These are phyloP conservation scores for Triangularia verruculosa DNA, from an alignment of 2,329 filamentous ascomycete species.

Conservation along the genomic window DNA sequence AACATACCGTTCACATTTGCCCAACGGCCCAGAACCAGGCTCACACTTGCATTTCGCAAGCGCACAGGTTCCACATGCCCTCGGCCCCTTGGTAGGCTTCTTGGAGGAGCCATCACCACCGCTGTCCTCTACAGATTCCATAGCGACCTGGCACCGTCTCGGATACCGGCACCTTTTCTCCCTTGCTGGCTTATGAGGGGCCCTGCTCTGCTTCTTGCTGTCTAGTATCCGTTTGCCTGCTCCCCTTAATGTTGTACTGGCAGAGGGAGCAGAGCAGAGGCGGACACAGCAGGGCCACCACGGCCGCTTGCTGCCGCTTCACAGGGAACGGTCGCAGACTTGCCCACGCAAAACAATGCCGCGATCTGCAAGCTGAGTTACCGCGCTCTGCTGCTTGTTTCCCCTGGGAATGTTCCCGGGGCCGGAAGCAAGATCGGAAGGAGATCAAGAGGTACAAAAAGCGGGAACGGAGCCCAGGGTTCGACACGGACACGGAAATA, in stretches of 20 bases:
- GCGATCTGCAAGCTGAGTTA: not conserved
- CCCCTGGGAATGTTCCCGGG: not conserved
- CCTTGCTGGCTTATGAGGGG: not conserved
- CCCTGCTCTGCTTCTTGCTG: not conserved
- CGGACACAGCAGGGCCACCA: not conserved
- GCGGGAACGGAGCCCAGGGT: not conserved
- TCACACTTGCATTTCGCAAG: conserved; percentile 52
- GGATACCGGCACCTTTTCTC: not conserved
- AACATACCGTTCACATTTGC: conserved; percentile 47
- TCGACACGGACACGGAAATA: not conserved
- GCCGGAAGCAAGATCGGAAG: not conserved
- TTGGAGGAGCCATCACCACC: not conserved
- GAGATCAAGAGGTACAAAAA: not conserved
- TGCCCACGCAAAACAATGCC: not conserved
- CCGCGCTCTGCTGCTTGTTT: not conserved
- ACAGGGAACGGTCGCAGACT: not conserved
- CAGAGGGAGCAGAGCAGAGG: not conserved
- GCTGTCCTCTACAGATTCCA: not conserved
- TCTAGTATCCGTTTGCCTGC: not conserved
- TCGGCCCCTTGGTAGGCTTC: conserved; percentile 37
- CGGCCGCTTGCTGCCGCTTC: not conserved
- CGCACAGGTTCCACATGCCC: conserved; percentile 50
- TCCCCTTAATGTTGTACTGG: not conserved
- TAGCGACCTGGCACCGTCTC: not conserved
- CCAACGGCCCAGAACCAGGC: conserved; percentile 37